A percentile compares a stretch with the other conserved stretches of the same genome.
Conservation (phyloP, 75 land plant species). For the Selaginella moellendorffii region DNA sequence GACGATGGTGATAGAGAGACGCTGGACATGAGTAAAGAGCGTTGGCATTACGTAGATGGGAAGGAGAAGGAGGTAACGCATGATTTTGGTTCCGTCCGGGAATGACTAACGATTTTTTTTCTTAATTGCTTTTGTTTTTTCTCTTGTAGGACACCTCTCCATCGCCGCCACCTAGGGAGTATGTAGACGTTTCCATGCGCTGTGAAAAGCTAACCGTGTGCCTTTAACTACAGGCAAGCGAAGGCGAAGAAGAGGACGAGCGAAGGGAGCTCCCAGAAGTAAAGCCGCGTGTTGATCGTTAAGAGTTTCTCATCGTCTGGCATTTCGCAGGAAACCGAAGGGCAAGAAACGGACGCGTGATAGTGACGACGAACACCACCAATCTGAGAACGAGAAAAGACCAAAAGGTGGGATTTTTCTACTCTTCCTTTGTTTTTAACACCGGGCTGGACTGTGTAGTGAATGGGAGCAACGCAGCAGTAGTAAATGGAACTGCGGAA, state of each 20-base stretch:
- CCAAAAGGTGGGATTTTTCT: neutral
- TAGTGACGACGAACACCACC: neutral
- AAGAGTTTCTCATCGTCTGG: no score
- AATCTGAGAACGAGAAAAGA: neutral
- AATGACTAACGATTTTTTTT: no score
- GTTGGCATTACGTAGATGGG: constrained; percentile 36
- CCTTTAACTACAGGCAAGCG: neutral
- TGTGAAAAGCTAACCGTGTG: neutral
- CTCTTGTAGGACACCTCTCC: neutral
- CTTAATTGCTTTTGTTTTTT: neutral
- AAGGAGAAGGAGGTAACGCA: no score
- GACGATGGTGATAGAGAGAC: constrained; percentile 87
- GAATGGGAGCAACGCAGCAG: neutral
- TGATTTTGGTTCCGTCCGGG: no score
- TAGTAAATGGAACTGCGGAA: neutral
- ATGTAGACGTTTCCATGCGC: no score
- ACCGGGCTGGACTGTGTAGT: no score
- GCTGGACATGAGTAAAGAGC: constrained; percentile 53
- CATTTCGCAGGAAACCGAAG: neutral
- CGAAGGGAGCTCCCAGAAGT: no score
- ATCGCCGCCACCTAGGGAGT: neutral
- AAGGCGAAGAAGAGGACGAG: neutral
- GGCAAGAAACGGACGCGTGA: neutral
- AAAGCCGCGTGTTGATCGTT: neutral
- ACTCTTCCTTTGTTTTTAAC: neutral